Percentiles rank a stretch among this genome's conserved stretches.
Conservation (phyloP, 2,329 filamentous ascomycete species). For the Tolypocladium ovalisporum region DNA sequence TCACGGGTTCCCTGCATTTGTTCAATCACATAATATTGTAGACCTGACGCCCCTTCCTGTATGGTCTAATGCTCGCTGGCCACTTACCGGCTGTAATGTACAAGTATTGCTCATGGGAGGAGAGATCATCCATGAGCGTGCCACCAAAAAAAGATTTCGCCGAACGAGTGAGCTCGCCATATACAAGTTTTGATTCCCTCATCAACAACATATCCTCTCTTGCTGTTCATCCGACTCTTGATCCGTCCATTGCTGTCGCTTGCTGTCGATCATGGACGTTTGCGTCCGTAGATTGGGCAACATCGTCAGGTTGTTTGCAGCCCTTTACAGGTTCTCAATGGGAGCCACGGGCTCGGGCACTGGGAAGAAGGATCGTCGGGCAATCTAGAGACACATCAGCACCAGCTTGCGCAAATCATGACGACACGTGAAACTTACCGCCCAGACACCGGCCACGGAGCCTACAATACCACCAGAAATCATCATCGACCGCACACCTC, state of each 20-base stretch:
- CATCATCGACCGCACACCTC: conserved; percentile 82
- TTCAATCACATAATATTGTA: conserved; percentile 13
- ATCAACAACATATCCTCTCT: background rate
- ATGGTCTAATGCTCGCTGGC: conserved; percentile 35
- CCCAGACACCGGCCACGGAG: conserved; percentile 75
- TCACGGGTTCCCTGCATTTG: background rate
- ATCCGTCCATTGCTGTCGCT: background rate
- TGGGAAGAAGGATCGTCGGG: conserved; percentile 31
- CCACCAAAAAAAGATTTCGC: conserved; percentile 5
- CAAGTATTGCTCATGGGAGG: conserved; percentile 35
- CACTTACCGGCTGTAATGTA: conserved; percentile 35
- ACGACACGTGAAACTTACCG: conserved; percentile 49
- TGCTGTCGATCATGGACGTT: background rate
- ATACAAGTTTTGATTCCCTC: conserved; percentile 12
- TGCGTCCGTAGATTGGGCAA: background rate
- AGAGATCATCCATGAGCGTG: conserved; percentile 31
- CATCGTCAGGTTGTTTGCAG: conserved; percentile 4
- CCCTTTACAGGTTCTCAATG: conserved; percentile 17
- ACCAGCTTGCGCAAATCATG: conserved; percentile 1
- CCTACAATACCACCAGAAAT: conserved; percentile 88
- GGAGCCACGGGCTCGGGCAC: conserved; percentile 18
- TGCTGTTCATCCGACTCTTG: background rate
- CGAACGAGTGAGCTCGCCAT: conserved; percentile 17
- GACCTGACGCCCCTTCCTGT: conserved; percentile 23
- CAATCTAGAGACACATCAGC: conserved; percentile 15